phyloP scores from a whole-genome alignment of 2,329 filamentous ascomycete species.

The Sporothrix euskadiensis region DNA sequence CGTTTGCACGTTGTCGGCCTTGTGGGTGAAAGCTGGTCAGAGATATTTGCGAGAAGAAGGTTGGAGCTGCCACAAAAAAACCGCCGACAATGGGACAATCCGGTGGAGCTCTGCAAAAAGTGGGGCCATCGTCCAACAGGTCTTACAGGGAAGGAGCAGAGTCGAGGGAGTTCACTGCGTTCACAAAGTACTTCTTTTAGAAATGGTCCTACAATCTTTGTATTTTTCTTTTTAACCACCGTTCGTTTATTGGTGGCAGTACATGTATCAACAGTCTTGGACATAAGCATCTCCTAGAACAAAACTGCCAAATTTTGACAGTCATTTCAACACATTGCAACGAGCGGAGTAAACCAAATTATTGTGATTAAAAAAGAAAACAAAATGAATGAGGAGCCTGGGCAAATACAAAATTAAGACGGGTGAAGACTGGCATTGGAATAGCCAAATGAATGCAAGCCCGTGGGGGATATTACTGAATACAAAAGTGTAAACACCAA shows the following conservation, averaged over 20 bases:
- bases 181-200: neutral
- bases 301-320: too few species aligned
- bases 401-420: conserved; percentile 11
- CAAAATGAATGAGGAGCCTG: conserved; percentile 13
- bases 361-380: neutral
- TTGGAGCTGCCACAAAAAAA: conserved; percentile 6
- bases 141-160: neutral
- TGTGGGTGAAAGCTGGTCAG: neutral
- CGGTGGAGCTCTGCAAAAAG: conserved; percentile 15
- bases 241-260: neutral
- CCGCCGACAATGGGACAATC: neutral
- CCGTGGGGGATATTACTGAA: conserved; percentile 9
- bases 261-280: neutral
- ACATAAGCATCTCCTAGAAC: neutral
- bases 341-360: neutral
- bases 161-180: neutral
- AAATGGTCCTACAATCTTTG: neutral
- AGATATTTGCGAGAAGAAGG: neutral
- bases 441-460: conserved; percentile 15
- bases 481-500: conserved; percentile 5
- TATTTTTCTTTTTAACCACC: neutral
- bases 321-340: neutral
- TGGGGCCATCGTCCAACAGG: neutral
- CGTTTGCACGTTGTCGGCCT: neutral
- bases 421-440: neutral